Evolutionary conservation across 306 rosid species (phyloP), one percentile per base, ranked within the genome.

Genomic region (Corylus heterophylla): DNA sequence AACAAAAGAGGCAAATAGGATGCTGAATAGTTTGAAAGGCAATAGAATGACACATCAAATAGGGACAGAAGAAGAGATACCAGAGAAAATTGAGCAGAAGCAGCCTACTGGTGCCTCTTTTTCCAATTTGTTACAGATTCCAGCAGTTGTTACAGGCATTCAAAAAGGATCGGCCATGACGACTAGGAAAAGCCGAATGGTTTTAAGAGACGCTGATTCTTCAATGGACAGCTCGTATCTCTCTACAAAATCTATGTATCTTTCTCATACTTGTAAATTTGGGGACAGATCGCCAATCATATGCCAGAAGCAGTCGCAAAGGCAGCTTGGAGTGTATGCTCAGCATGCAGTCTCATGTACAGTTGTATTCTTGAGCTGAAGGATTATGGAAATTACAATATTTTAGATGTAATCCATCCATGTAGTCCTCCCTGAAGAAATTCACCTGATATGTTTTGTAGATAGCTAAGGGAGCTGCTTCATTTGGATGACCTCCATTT

Each of bases 281-380:
- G 86, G 91, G 71, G 90, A 86, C 71, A 82, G 92, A 52, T 74
- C 74, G 58, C 90, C 94, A 14, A 66, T 87, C 51, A 80, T 88
- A 80, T 88, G 87, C 73, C 84, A 81, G 58, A 89, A 81, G 82
- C 92, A 83, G 74, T 77, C 81, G 51, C 86, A 67, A 71, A 87
- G 89, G n/a, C 90, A 87, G 89, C 81, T 85, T 70, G 84, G 89
- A 51, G 84, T 68, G 51, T 86, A 76, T 54, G 80, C 84, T 80
- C 91, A 80, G 79, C 73, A 86, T 79, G 82, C 92, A 78, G 89
- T 74, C 83, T 85, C 92, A 29, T 84, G 88, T 86, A 81, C 86
- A 74, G 85, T 79, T 50, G 85, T 80, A 55, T 87, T 91, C 83
- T 75, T 90, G 79, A 82, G 81, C 82, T 89, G 70, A 88, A 74